Evolutionary conservation across 345 rosid species (phyloP).

Genomic region (Corchorus olitorius): DNA sequence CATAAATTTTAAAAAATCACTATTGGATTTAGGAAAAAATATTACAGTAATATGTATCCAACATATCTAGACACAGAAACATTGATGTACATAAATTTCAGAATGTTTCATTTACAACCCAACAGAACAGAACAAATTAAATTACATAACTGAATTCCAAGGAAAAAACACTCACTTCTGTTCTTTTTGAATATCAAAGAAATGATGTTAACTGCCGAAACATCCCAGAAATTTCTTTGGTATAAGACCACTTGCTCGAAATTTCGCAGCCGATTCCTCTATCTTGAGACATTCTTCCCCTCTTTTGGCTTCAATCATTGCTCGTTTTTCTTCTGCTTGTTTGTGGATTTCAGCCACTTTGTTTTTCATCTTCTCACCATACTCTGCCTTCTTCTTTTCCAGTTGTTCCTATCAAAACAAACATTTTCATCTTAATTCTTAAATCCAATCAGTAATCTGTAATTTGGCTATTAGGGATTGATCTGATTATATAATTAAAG

Average conservation of each 20-base stretch:
- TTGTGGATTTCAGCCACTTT: constrained; percentile 56
- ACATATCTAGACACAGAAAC: background rate
- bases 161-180: too few relatives aligned
- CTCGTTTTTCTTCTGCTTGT: constrained; percentile 70
- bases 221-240: constrained; percentile 52
- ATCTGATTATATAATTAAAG: background rate
- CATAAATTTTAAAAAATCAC: background rate
- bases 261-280: constrained; percentile 51
- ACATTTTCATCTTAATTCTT: too few relatives aligned
- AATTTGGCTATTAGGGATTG: background rate
- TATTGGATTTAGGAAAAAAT: background rate
- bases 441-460: background rate
- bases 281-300: constrained; percentile 46
- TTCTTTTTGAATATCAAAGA: background rate
- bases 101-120: background rate
- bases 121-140: background rate
- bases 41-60: background rate
- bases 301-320: constrained; percentile 48
- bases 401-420: constrained; percentile 48
- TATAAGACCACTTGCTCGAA: constrained; percentile 43
- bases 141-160: background rate
- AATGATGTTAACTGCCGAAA: constrained; percentile 29
- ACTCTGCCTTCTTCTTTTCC: constrained; percentile 59
- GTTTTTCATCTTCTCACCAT: constrained; percentile 57
- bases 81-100: background rate